Conservation (phyloP, 2,329 filamentous ascomycete species). For the Cadophora luteo-olivacea region DNA sequence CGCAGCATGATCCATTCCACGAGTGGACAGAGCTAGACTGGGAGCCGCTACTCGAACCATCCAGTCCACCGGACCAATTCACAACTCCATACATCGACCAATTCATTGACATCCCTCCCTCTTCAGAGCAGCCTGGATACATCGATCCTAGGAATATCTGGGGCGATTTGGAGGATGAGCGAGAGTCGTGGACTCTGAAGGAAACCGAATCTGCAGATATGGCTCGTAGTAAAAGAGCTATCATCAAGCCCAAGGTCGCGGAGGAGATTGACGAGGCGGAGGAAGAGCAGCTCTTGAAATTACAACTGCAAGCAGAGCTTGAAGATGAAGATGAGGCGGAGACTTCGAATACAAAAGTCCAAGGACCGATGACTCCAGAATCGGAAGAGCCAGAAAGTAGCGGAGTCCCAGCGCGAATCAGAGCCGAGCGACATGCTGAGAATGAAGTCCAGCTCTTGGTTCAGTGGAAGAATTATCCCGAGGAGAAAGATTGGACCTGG, state of each 20-base stretch:
- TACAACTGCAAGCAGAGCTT: slow-evolving; percentile 1
- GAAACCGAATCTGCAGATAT: not conserved
- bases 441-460: slow-evolving; percentile 29
- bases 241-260: not conserved
- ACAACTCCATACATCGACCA: not conserved
- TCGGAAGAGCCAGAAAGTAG: not conserved
- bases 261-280: slow-evolving; percentile 3
- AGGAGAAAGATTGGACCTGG: slow-evolving; percentile 35
- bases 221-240: not conserved
- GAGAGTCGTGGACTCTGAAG: not conserved
- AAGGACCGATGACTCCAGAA: slow-evolving; percentile 12
- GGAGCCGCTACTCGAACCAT: not conserved
- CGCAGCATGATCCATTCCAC: not conserved
- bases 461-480: slow-evolving; percentile 33
- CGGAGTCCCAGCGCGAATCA: slow-evolving; percentile 22
- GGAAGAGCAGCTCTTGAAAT: not conserved
- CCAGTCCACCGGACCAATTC: not conserved
- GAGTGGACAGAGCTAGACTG: slow-evolving; percentile 6
- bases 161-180: not conserved
- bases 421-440: slow-evolving; percentile 24
- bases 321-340: not conserved
- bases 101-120: slow-evolving; percentile 5
- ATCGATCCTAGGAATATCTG: not conserved
- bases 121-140: not conserved
- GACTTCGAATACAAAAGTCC: not conserved